Percentiles rank a stretch among this genome's conserved stretches.
phyloP scores from a whole-genome alignment of 495 filamentous ascomycete genomes.

The Parmelia sp. region DNA sequence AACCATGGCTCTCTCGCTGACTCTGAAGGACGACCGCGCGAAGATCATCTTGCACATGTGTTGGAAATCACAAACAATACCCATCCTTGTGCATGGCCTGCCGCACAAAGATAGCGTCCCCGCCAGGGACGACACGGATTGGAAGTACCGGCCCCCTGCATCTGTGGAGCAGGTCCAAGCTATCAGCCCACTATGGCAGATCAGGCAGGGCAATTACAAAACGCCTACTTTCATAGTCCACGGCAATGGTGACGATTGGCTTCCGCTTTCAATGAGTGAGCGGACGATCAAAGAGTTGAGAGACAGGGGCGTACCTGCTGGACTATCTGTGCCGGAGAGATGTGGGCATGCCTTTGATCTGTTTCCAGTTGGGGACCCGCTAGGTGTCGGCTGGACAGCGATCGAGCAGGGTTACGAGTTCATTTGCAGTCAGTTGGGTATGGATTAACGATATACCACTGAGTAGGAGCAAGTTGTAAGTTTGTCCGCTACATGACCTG shows the following conservation, averaged over 20 bases:
- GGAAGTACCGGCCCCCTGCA: slow-evolving; percentile 9
- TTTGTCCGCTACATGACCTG: too few relatives aligned
- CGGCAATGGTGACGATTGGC: slow-evolving; percentile 37
- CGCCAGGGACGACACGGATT: not conserved
- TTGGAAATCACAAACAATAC: slow-evolving; percentile 33
- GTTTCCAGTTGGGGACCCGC: slow-evolving; percentile 16
- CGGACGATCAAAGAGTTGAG: slow-evolving; percentile 12
- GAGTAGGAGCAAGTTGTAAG: too few relatives aligned
- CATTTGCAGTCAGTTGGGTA: not conserved
- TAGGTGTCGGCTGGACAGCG: slow-evolving; percentile 7
- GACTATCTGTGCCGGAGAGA: slow-evolving; percentile 4
- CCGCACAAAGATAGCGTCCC: slow-evolving; percentile 10
- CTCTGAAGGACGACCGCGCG: slow-evolving; percentile 26
- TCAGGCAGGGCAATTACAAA: slow-evolving; percentile 34
- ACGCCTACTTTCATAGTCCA: slow-evolving; percentile 46
- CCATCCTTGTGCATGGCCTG: slow-evolving; percentile 30
- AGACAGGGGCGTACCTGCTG: not conserved
- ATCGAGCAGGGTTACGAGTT: slow-evolving; percentile 15
- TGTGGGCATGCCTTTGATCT: slow-evolving; percentile 15
- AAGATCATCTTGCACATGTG: slow-evolving; percentile 35
- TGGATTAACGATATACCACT: not conserved
- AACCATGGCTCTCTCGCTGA: slow-evolving; percentile 17
- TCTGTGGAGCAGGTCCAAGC: slow-evolving; percentile 22
- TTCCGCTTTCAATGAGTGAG: slow-evolving; percentile 13
- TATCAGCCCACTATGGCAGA: slow-evolving; percentile 37